Conservation (phyloP, 805 yeast species). For the Zygoascus flipseniorum region DNA sequence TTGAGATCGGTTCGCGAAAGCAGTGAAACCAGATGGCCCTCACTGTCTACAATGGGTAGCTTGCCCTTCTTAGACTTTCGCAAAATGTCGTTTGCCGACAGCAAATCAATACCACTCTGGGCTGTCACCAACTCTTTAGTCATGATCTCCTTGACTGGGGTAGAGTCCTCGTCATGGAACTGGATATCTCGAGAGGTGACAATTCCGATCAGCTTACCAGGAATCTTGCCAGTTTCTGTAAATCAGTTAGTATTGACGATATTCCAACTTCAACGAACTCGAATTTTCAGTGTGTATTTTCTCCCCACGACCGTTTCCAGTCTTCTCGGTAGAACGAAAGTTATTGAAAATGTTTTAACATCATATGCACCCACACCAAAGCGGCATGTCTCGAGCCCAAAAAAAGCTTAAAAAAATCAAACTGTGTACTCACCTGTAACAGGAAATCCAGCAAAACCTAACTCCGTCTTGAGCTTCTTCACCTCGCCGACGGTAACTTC, state of each 20-base stretch:
- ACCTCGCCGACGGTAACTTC: slow-evolving; percentile 71
- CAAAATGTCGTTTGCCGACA: slow-evolving; percentile 84
- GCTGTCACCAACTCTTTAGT: slow-evolving; percentile 75
- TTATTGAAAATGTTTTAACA: slow-evolving; percentile 40
- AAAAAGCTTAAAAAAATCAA: not conserved
- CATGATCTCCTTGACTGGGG: slow-evolving; percentile 73
- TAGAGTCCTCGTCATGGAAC: slow-evolving; percentile 68
- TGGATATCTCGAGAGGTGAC: slow-evolving; percentile 96
- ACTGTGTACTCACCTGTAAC: slow-evolving; percentile 84
- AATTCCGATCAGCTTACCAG: slow-evolving; percentile 89
- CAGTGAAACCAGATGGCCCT: slow-evolving; percentile 74
- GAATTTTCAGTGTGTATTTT: not conserved
- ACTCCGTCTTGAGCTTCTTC: slow-evolving; percentile 53
- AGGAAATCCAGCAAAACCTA: slow-evolving; percentile 97
- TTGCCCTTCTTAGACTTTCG: slow-evolving; percentile 95
- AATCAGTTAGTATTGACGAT: slow-evolving; percentile 13
- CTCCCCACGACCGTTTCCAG: slow-evolving; percentile 95
- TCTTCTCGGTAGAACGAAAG: slow-evolving; percentile 98
- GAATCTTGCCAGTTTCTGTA: slow-evolving; percentile 73
- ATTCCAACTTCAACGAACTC: slow-evolving; percentile 1
- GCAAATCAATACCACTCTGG: slow-evolving; percentile 62
- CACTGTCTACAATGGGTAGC: slow-evolving; percentile 79
- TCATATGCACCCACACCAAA: not conserved
- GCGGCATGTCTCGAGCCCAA: no score
- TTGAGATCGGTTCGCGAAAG: slow-evolving; percentile 94